Evolutionary conservation across 345 rosid species (phyloP), one percentile per base, ranked within the genome.

Genomic region (Cochlearia excelsa): DNA sequence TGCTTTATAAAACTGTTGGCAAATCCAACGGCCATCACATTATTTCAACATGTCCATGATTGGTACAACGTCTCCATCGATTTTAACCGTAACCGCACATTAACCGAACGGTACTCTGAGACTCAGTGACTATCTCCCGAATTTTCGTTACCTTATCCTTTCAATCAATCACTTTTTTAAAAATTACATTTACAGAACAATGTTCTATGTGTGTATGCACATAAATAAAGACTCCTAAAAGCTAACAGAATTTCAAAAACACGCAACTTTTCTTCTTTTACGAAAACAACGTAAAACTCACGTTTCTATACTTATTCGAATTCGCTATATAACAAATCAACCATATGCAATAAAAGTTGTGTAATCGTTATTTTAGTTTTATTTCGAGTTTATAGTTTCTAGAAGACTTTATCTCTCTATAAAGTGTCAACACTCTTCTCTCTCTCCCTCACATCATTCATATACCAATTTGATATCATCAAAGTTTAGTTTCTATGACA

Each of bases 371-470:
- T n/a, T 30, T 30, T 11, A 26, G 3, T 30, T n/a, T 2, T 10
- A 74, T 37, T 75, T 68, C 4, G 64, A 26, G 51, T 51, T 57
- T 30, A 0, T 26, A 46, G 6, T 33, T 61, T 69, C 74, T 34
- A 55, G 68, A 69, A 68, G 61, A 54, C 39, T 27, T 46, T 33
- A 56, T 63, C 44, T 45, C 48, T 68, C 6, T 68, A 60, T 38
- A 69, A 80, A 9, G 74, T 54, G 65, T 67, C 83, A 54, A 28
- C 9, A 38, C 74, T 28, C 73, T 54, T 40, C 30, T 54, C 47
- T 52, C 23, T 54, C 47, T 52, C n/a, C n/a, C 51, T 61, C 62
- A 53, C 46, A 6, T 69, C 57, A 41, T 7, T 39, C 46, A 35
- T 35, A 43, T 44, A 16, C 23, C 23, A 16, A 16, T 33, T 33